Conservation (phyloP, 1,139 yeast species). For the Arxiozyma bovina region DNA sequence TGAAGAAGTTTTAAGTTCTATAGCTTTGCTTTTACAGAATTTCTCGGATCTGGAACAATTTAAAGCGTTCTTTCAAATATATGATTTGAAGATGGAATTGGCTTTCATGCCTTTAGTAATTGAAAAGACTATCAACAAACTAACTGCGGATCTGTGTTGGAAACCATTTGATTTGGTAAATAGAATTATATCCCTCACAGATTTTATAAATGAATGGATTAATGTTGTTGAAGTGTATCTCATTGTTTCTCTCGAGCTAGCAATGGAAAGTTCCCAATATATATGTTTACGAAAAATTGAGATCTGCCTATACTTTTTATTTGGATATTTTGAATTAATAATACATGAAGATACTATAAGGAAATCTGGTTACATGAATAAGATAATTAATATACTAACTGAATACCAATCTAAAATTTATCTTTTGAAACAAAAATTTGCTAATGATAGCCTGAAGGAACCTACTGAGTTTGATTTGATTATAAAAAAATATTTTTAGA, state of each 20-base stretch:
- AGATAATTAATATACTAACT: not conserved
- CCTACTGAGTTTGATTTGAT: not conserved
- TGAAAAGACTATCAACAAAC: constrained; percentile 14
- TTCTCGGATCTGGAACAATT: constrained; percentile 17
- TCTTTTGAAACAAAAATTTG: not conserved
- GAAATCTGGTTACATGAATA: not conserved
- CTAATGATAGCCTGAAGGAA: not conserved
- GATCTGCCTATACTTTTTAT: constrained; percentile 1
- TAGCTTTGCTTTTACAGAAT: constrained; percentile 11
- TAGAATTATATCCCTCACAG: constrained; percentile 1
- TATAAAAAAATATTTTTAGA: constrained; percentile 1
- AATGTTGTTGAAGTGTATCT: not conserved
- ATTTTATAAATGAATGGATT: not conserved
- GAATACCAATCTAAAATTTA: not conserved
- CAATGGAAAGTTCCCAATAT: not conserved
- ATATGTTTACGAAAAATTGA: not conserved
- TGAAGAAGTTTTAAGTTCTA: constrained; percentile 10
- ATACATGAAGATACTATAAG: not conserved
- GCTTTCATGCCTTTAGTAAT: constrained; percentile 18
- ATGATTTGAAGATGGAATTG: constrained; percentile 10
- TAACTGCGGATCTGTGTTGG: not conserved
- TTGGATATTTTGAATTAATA: constrained; percentile 3
- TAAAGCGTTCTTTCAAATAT: constrained; percentile 17
- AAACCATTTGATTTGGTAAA: constrained; percentile 3
- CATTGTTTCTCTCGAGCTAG: not conserved